phyloP scores from a whole-genome alignment of 176 grass and related monocot species.

The Neostapfia colusana region DNA sequence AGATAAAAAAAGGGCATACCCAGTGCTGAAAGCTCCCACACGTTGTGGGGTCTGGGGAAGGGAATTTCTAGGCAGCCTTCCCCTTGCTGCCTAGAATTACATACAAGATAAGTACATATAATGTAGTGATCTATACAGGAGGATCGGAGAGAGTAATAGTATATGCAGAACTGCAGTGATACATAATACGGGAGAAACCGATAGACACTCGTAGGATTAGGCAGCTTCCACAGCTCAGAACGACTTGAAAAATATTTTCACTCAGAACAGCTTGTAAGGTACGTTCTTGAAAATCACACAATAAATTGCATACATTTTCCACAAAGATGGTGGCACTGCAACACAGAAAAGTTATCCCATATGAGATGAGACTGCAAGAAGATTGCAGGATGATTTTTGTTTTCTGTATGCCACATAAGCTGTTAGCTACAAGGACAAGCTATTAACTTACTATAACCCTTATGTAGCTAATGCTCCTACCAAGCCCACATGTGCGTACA shows the following conservation, averaged over 20 bases:
- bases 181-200: slow-evolving; percentile 20
- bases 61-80: too few species aligned
- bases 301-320: neutral
- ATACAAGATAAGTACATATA: neutral
- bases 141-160: too few species aligned
- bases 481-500: too few species aligned
- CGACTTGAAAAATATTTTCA: neutral
- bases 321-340: neutral
- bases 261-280: neutral
- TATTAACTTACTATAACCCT: too few species aligned
- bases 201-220: neutral
- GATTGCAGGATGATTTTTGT: too few species aligned
- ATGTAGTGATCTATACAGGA: neutral
- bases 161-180: neutral
- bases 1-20: too few species aligned
- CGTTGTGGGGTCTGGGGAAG: too few species aligned
- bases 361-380: slow-evolving; percentile 2
- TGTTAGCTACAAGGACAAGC: too few species aligned
- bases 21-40: too few species aligned
- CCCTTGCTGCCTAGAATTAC: too few species aligned
- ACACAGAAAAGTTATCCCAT: neutral
- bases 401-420: too few species aligned
- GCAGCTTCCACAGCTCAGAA: neutral
- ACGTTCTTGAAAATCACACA: neutral
- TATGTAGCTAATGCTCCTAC: too few species aligned